These are phyloP conservation scores for Arachnopeziza araneosa DNA, from an alignment of 2,329 filamentous ascomycete genomes.

Conservation along the genomic window DNA sequence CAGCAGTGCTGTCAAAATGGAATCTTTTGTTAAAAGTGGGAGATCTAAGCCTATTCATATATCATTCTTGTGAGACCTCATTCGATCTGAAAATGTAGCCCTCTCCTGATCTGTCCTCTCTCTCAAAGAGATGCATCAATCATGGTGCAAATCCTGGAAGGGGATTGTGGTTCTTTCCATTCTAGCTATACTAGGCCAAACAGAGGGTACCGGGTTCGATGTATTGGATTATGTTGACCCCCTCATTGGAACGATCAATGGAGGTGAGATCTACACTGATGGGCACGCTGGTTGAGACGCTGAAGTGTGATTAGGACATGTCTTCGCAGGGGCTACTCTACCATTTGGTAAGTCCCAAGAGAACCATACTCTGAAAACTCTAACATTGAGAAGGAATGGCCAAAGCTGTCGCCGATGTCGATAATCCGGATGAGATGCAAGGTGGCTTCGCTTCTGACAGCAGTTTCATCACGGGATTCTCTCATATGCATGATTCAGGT, in stretches of 20 bases:
- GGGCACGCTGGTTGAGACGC: background rate
- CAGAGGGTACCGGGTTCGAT: conserved; percentile 21
- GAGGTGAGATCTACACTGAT: conserved; percentile 31
- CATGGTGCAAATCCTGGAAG: background rate
- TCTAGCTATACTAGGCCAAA: background rate
- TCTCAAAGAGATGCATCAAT: background rate
- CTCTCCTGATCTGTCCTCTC: background rate
- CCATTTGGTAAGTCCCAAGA: conserved; percentile 39
- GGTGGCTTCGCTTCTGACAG: conserved; percentile 49
- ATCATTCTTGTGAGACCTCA: background rate
- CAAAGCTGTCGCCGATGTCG: conserved; percentile 51
- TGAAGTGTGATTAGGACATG: conserved; percentile 34
- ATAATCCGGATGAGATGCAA: conserved; percentile 44
- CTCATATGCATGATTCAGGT: conserved; percentile 38
- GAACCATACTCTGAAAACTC: background rate
- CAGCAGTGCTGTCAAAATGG: background rate
- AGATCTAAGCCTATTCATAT: background rate
- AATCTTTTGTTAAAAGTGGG: background rate
- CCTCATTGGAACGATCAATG: conserved; percentile 49
- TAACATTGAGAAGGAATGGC: conserved; percentile 35
- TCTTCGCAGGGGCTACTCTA: conserved; percentile 49
- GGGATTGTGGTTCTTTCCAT: background rate
- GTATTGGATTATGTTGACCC: conserved; percentile 42
- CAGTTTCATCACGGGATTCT: conserved; percentile 31
- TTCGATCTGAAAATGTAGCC: background rate